phyloP scores from a whole-genome alignment of 306 rosid genomes.

The Cicer yamashitae region DNA sequence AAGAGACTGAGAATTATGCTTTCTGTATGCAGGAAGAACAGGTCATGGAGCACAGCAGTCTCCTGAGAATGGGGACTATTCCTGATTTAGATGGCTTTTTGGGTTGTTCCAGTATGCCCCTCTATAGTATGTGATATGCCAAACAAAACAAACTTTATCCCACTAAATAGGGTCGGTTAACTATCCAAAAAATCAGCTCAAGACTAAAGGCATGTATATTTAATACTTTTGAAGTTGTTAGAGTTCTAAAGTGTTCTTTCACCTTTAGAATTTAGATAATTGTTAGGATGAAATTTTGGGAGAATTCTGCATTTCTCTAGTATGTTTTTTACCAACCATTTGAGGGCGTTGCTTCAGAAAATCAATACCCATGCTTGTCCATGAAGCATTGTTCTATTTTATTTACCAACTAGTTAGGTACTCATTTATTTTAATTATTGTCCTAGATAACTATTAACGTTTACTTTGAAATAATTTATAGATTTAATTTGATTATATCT shows the following conservation, averaged over 20 bases:
- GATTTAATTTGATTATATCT: too few relatives aligned
- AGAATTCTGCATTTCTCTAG: slow-evolving; percentile 13
- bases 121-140: slow-evolving; percentile 44
- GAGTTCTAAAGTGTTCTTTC: slow-evolving; percentile 21
- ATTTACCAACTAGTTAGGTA: too few relatives aligned
- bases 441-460: too few relatives aligned
- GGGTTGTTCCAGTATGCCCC: slow-evolving; percentile 51
- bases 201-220: slow-evolving; percentile 32
- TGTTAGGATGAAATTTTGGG: neutral
- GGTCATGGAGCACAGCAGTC: slow-evolving; percentile 67
- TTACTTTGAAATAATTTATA: too few relatives aligned
- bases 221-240: slow-evolving; percentile 17
- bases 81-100: slow-evolving; percentile 49
- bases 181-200: slow-evolving; percentile 15
- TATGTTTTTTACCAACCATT: slow-evolving; percentile 48
- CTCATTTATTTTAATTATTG: too few relatives aligned
- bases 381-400: too few relatives aligned
- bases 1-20: slow-evolving; percentile 26
- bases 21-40: slow-evolving; percentile 60
- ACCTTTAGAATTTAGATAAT: neutral
- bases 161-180: neutral
- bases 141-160: neutral
- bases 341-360: neutral
- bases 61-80: slow-evolving; percentile 82
- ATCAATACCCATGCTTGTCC: too few relatives aligned